Evolutionary conservation across 2,329 filamentous ascomycete genomes (phyloP).

Genomic region (Trichophyton benhamiae): DNA sequence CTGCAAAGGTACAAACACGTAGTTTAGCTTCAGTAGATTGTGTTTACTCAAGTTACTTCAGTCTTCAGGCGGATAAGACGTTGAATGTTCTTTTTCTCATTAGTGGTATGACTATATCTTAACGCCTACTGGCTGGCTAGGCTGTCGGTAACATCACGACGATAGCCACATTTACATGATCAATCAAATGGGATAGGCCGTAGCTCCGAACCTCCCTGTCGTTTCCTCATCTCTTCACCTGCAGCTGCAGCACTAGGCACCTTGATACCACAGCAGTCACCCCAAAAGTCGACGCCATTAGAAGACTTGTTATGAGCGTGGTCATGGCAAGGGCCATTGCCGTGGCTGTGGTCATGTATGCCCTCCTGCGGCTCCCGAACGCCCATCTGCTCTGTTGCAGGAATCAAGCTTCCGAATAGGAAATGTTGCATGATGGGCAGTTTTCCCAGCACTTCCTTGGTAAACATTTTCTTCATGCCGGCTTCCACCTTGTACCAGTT

Average conservation of each 20-base stretch:
- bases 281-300: conserved; percentile 50
- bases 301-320: conserved; percentile 45
- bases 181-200: conserved; percentile 38
- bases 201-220: conserved; percentile 54
- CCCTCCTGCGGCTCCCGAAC: conserved; percentile 35
- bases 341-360: conserved; percentile 37
- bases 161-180: not conserved
- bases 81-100: not conserved
- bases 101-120: not conserved
- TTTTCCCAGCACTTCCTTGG: conserved; percentile 83
- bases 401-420: conserved; percentile 74
- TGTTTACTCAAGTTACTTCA: too few relatives aligned
- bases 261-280: conserved; percentile 95
- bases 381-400: conserved; percentile 68
- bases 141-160: not conserved
- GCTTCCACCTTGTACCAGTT: conserved; percentile 85
- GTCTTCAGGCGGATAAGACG: not conserved
- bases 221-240: conserved; percentile 75
- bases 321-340: conserved; percentile 46
- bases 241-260: conserved; percentile 90
- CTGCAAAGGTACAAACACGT: not conserved
- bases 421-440: conserved; percentile 98
- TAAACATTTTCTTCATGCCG: conserved; percentile 95
- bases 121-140: not conserved
- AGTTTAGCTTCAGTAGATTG: not conserved